Conservation (phyloP, 2,329 filamentous ascomycete genomes). For the Gyromitra esculenta region DNA sequence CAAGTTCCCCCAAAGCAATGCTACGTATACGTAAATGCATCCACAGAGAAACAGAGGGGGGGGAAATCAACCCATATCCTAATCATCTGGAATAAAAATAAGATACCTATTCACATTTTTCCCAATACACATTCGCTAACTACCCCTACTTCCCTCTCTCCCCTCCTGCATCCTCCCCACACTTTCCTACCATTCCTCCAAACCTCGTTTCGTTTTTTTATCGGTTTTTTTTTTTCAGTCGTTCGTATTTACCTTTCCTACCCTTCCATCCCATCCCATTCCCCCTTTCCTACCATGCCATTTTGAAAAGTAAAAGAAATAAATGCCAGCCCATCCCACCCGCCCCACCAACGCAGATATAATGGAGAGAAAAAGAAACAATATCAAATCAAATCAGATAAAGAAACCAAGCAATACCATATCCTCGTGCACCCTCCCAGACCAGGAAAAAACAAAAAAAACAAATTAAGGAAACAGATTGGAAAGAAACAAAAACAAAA, state of each 20-base stretch:
- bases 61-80: neutral
- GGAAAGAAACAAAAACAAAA: slow-evolving; percentile 31
- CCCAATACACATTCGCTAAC: too few relatives aligned
- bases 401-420: slow-evolving; percentile 41
- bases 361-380: slow-evolving; percentile 8
- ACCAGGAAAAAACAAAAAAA: slow-evolving; percentile 58
- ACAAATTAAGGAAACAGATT: slow-evolving; percentile 54
- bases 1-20: too few relatives aligned
- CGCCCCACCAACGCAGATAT: slow-evolving; percentile 29
- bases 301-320: slow-evolving; percentile 39
- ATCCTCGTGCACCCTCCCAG: slow-evolving; percentile 54
- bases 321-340: slow-evolving; percentile 41
- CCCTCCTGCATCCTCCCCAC: neutral
- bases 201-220: neutral
- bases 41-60: too few relatives aligned
- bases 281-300: slow-evolving; percentile 12
- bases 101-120: slow-evolving; percentile 39
- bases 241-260: slow-evolving; percentile 24
- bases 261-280: neutral
- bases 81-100: slow-evolving; percentile 25
- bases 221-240: slow-evolving; percentile 12
- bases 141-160: neutral
- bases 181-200: neutral
- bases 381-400: neutral
- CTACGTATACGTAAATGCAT: too few relatives aligned